phyloP scores from a whole-genome alignment of 192 early-diverging fungal genomes.

The Linderina pennispora region DNA sequence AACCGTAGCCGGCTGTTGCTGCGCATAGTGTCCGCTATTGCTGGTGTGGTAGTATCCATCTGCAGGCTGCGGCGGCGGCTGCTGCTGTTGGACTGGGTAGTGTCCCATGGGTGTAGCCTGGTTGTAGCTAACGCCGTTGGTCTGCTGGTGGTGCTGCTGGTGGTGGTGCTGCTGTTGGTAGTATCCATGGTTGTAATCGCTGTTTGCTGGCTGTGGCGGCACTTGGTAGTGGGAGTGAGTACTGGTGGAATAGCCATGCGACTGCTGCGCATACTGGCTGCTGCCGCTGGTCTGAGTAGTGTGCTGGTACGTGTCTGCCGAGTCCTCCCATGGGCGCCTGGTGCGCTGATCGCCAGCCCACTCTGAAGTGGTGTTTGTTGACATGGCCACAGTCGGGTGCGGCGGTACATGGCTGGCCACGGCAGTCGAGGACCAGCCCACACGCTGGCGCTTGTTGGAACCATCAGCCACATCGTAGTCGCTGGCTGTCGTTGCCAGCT shows the following conservation, averaged over 20 bases:
- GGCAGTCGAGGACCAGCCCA: constrained; percentile 17
- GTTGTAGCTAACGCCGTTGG: neutral
- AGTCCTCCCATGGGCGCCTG: neutral
- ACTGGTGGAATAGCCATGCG: neutral
- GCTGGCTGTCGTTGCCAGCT: constrained; percentile 5
- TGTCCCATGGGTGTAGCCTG: neutral
- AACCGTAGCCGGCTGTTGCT: constrained; percentile 7
- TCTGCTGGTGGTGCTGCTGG: constrained; percentile 2
- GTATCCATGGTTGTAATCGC: neutral
- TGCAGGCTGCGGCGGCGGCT: constrained; percentile 1
- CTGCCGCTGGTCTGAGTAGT: neutral
- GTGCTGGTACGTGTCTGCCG: neutral
- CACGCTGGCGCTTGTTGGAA: constrained; percentile 33
- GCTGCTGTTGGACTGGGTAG: neutral
- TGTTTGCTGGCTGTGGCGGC: neutral
- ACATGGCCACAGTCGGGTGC: no score
- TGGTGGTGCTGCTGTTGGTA: neutral
- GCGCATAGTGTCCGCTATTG: constrained; percentile 2
- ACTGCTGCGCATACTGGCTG: neutral
- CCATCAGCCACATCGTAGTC: constrained; percentile 12
- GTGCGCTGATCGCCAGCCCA: neutral
- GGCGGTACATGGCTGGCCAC: constrained; percentile 7
- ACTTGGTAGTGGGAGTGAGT: no score
- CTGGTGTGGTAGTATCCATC: constrained; percentile 18
- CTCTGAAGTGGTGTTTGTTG: neutral